A percentile compares a stretch with the other conserved stretches of the same genome.
These are phyloP conservation scores for Selenicereus undatus DNA, from an alignment of 148 eudicot species.

Conservation along the genomic window DNA sequence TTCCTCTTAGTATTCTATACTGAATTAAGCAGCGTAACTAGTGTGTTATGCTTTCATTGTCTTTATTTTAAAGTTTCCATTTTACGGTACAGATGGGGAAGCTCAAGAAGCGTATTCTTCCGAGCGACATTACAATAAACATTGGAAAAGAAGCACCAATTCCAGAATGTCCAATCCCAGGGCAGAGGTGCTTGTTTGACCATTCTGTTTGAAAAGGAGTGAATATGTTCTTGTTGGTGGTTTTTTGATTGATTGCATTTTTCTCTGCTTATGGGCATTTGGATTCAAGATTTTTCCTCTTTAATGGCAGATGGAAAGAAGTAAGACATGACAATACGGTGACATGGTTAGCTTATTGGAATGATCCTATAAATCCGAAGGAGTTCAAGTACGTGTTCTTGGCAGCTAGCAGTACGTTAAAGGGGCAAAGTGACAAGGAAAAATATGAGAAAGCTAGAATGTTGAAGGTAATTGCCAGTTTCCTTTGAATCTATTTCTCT, in stretches of 20 bases:
- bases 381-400: constrained; percentile 95
- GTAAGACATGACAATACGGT: constrained; percentile 93
- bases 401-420: constrained; percentile 90
- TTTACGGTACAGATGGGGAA: constrained; percentile 76
- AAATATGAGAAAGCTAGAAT: constrained; percentile 92
- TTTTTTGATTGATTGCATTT: neutral
- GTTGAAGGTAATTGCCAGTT: constrained; percentile 51
- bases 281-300: constrained; percentile 21
- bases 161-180: constrained; percentile 94
- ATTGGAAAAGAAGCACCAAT: constrained; percentile 81
- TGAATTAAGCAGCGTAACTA: constrained; percentile 1
- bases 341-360: constrained; percentile 97
- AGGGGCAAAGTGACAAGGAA: constrained; percentile 98
- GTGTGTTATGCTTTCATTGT: constrained; percentile 9
- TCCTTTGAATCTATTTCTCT: neutral
- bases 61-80: neutral
- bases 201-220: neutral
- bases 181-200: constrained; percentile 55
- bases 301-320: constrained; percentile 86
- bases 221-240: neutral
- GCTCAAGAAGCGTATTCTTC: constrained; percentile 81
- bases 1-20: constrained; percentile 3
- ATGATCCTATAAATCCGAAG: constrained; percentile 90
- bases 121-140: constrained; percentile 84
- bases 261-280: neutral